Base-by-base conservation (phyloP, 805 yeast species). In the Hanseniaspora guilliermondii region DNA sequence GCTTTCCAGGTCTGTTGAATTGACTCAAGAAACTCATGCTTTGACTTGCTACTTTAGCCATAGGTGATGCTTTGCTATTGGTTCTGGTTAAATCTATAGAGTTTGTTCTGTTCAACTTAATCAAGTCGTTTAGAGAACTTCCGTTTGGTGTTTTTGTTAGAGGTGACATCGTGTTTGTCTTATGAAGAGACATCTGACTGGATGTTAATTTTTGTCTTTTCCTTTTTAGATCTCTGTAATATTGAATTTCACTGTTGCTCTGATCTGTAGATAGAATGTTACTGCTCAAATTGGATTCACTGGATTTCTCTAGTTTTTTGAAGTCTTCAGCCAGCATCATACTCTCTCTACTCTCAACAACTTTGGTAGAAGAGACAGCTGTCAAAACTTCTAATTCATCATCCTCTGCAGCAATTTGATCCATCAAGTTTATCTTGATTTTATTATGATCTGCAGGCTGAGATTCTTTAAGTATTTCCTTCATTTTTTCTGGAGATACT, bases 181-280 rank as follows among this genome's bases (percentile, higher is more conserved):
- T 24, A 6, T 33, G 5, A 22, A 37, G n/a, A 11, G 49, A 33
- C 21, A 47, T 19, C 24, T 52, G 55, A 27, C 55, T 52, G 19
- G 37, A 33, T 2, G 55, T 19, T 21, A 52, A 12, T 12, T 52
- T 52, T 37, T 52, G 55, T 37, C 40, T 52, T 37, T 52, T 52
- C 37, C 41, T 42, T 19, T 44, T 52, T 4, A 52, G 19, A n/a
- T 52, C 49, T 36, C 40, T 52, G 27, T 36, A 52, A 14, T 36
- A 52, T n/a, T 52, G 45, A 16, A 52, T 35, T 36, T 52, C 55
- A 14, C 49, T 44, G 40, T 44, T 44, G 21, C 19, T 32, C 4
- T 44, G 38, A 19, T 19, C 37, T 2, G 25, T 19, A 8, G 33
- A 30, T 16, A 44, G 22, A 22, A 39, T 39, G 27, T 39, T 39